Conservation (phyloP, 495 filamentous ascomycete species). For the Penicillium paradoxum region DNA sequence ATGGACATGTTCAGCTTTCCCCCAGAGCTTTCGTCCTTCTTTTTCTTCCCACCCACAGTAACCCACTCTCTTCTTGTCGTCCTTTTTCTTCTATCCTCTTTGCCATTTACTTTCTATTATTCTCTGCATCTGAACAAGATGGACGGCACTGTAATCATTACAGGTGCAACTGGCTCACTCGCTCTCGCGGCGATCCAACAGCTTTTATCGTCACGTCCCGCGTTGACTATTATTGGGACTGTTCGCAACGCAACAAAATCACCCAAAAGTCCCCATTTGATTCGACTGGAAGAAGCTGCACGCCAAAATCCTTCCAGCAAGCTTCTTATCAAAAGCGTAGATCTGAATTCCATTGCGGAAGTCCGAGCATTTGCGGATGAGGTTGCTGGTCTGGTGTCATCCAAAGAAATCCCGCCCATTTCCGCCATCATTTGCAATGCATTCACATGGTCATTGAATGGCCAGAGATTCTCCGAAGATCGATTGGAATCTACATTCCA, state of each 20-base stretch:
- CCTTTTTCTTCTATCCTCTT: background rate
- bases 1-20: too few species aligned
- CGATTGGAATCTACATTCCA: conserved; percentile 42
- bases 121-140: background rate
- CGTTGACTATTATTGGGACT: conserved; percentile 35
- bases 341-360: conserved; percentile 34
- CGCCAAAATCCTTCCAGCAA: conserved; percentile 6
- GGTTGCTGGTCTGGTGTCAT: conserved; percentile 23
- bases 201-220: conserved; percentile 26
- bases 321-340: conserved; percentile 29
- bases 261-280: background rate
- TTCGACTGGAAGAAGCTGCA: background rate
- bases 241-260: conserved; percentile 32
- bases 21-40: too few species aligned
- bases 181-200: conserved; percentile 30
- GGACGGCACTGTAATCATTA: conserved; percentile 37
- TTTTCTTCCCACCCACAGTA: too few species aligned
- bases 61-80: too few species aligned
- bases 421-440: conserved; percentile 43
- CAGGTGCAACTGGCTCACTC: conserved; percentile 43
- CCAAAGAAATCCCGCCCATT: conserved; percentile 37
- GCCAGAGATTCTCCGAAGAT: conserved; percentile 25
- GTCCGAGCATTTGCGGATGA: conserved; percentile 32
- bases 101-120: background rate
- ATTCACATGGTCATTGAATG: conserved; percentile 27